Evolutionary conservation across 768 basidiomycete species (phyloP), one percentile per base, ranked within the genome.

Genomic region (Mycena epipterygia): DNA sequence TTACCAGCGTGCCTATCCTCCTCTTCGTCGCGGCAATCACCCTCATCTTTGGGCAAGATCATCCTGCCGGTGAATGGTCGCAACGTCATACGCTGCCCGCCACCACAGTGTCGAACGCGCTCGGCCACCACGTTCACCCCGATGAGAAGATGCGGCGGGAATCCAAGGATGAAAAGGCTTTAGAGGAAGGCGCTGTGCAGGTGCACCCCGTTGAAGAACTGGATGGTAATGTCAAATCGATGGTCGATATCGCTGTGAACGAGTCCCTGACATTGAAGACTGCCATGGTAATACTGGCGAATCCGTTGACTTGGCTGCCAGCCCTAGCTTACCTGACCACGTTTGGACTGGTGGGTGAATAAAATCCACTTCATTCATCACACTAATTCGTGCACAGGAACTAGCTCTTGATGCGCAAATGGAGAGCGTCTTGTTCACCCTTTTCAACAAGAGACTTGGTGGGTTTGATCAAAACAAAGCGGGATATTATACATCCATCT

Each of bases 341-440:
- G 3, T 90, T 90, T 71, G 89, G 90, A 0, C 83, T 85, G 52
- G 67, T 68, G 17, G 12, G 67, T 46, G 13, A 42, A n/a, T 12
- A 3, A 39, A 46, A 29, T n/a, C 23, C 23, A 37, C n/a, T 42
- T 25, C 6, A 30, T 30, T 41, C 21, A 0, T n/a, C 29, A 25
- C 5, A n/a, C 48, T 58, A 6, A 67, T 30, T 32, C 27, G 27
- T 7, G 3, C 32, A 12, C n/a, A 68, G 67, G 90, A 90, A 76
- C 83, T 91, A 9, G 84, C 86, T 1, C 83, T 91, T 48, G 88
- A 91, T 72, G 85, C 84, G 9, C 84, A 85, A 67, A 79, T 90
- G 72, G 83, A 86, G n/a, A 84, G 80, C 64, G 81, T 87, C 11
- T 77, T 89, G 19, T 84, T 82, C 70, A 74, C 49, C 12, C 74